Percentiles rank a stretch among this genome's conserved stretches.
Evolutionary conservation across 2,329 filamentous ascomycete species (phyloP).

Genomic region (Periconia sp.): DNA sequence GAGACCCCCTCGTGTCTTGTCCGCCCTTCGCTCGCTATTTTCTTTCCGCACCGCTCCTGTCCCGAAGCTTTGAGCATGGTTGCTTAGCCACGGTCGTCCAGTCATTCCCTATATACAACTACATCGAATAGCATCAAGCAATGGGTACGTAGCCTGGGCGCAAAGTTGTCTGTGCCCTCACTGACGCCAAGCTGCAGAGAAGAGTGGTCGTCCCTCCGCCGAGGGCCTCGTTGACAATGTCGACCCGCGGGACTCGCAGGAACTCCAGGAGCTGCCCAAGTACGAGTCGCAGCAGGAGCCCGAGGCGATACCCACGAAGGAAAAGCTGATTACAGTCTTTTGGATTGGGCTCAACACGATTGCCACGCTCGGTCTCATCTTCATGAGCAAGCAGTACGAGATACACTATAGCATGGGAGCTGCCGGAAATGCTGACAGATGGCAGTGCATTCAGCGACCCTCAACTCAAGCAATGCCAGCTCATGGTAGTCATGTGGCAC

Average conservation of each 20-base stretch:
- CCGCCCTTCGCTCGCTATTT: neutral
- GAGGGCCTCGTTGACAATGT: slow-evolving; percentile 47
- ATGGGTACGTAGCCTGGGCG: slow-evolving; percentile 8
- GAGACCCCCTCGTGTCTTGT: neutral
- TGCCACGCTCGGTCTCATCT: slow-evolving; percentile 52
- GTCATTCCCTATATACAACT: neutral
- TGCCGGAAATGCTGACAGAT: slow-evolving; percentile 23
- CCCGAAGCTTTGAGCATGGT: slow-evolving; percentile 3
- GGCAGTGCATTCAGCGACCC: slow-evolving; percentile 52
- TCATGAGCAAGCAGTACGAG: slow-evolving; percentile 53
- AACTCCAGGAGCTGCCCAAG: slow-evolving; percentile 42
- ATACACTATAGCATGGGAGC: neutral
- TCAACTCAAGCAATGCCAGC: slow-evolving; percentile 53
- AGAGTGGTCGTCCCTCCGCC: slow-evolving; percentile 45
- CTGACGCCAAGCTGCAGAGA: slow-evolving; percentile 41
- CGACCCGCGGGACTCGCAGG: slow-evolving; percentile 41
- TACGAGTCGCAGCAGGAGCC: slow-evolving; percentile 39
- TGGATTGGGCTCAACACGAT: slow-evolving; percentile 53
- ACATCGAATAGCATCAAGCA: neutral
- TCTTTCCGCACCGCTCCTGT: neutral
- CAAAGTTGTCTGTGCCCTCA: neutral
- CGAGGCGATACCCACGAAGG: slow-evolving; percentile 37
- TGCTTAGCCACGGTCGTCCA: slow-evolving; percentile 6
- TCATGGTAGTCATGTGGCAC: slow-evolving; percentile 57
- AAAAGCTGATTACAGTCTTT: slow-evolving; percentile 45